A percentile compares a stretch with the other conserved stretches of the same genome.
Conservation (phyloP, 768 basidiomycete species). For the Pulveroboletus frians region DNA sequence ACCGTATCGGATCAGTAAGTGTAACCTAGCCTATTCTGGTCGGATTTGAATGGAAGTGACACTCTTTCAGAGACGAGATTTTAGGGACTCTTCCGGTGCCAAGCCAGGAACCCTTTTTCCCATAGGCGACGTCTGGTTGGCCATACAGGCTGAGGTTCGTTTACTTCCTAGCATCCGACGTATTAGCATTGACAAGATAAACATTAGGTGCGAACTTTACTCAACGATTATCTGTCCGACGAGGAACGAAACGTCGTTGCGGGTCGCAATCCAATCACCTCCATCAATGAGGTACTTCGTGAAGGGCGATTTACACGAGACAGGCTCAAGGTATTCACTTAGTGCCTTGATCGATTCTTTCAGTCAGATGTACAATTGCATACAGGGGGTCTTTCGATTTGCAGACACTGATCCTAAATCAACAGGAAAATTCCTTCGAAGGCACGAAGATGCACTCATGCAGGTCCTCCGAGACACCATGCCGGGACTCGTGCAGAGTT, state of each 20-base stretch:
- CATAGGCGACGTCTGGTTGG: constrained; percentile 79
- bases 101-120: constrained; percentile 77
- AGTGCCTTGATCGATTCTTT: not conserved
- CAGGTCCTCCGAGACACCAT: constrained; percentile 83
- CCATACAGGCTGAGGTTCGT: constrained; percentile 81
- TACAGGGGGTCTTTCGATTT: constrained; percentile 84
- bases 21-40: not conserved
- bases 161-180: not conserved
- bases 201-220: constrained; percentile 69
- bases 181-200: constrained; percentile 2
- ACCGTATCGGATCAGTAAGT: constrained; percentile 86
- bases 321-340: constrained; percentile 57
- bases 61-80: constrained; percentile 69
- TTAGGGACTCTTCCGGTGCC: constrained; percentile 78
- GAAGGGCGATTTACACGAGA: constrained; percentile 79
- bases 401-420: constrained; percentile 81
- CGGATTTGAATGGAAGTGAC: not conserved
- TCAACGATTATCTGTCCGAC: constrained; percentile 89
- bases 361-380: not conserved
- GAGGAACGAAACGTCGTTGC: constrained; percentile 77
- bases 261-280: constrained; percentile 82
- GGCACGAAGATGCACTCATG: constrained; percentile 81
- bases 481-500: constrained; percentile 82
- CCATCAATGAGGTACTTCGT: constrained; percentile 89
- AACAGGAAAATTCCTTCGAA: constrained; percentile 59